phyloP scores from a whole-genome alignment of 306 rosid genomes.

The Morella rubra region DNA sequence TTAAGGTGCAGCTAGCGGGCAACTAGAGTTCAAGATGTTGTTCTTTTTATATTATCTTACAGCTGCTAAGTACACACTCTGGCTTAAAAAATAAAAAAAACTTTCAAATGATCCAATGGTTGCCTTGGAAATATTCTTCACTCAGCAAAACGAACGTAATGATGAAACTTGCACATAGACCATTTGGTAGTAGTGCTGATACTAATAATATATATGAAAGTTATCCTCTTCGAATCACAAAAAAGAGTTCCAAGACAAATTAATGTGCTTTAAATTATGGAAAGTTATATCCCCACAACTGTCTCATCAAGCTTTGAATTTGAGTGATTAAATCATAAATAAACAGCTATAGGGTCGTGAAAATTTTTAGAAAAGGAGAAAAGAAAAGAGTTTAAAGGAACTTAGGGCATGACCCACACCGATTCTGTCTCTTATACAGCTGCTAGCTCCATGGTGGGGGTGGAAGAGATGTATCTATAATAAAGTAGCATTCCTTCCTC shows the following conservation, averaged over 20 bases:
- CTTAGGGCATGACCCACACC: conserved; percentile 46
- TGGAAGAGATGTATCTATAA: conserved; percentile 38
- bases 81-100: not conserved
- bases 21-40: conserved; percentile 11
- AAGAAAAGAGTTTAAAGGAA: conserved; percentile 21
- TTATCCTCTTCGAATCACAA: conserved; percentile 34
- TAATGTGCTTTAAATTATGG: conserved; percentile 44
- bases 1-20: conserved; percentile 19
- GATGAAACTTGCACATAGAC: conserved; percentile 11
- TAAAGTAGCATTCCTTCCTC: conserved; percentile 27
- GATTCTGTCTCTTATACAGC: conserved; percentile 44
- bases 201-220: not conserved
- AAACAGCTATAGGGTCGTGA: conserved; percentile 8
- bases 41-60: not conserved
- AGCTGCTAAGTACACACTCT: not conserved
- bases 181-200: conserved; percentile 26
- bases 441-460: conserved; percentile 29
- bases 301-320: conserved; percentile 54
- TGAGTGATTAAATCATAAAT: not conserved
- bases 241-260: conserved; percentile 23
- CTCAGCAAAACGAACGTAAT: conserved; percentile 22
- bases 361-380: not conserved
- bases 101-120: conserved; percentile 12
- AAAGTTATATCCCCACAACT: conserved; percentile 40
- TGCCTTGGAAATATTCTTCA: conserved; percentile 25